Evolutionary conservation across 768 basidiomycete species (phyloP).

Genomic region (Collybia nuda): DNA sequence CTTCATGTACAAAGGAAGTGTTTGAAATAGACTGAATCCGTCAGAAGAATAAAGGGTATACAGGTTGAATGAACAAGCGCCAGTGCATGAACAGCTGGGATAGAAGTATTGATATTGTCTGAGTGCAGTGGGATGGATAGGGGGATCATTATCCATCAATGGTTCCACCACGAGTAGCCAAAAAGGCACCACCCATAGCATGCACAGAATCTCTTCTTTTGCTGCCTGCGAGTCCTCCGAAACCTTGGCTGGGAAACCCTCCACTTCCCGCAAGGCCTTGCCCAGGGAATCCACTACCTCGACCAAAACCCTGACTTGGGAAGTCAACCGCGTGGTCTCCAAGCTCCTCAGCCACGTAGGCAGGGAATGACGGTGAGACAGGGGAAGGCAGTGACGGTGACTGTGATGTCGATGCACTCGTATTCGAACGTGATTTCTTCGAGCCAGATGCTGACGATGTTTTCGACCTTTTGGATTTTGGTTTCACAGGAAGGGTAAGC

Average conservation of each 20-base stretch:
- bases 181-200: background rate
- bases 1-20: too few relatives aligned
- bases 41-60: too few relatives aligned
- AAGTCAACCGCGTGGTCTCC: background rate
- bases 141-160: too few relatives aligned
- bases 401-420: background rate
- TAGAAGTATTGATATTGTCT: too few relatives aligned
- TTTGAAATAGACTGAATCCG: too few relatives aligned
- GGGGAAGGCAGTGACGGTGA: background rate
- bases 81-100: too few relatives aligned
- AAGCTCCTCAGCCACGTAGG: background rate
- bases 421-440: background rate
- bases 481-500: background rate
- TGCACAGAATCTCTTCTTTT: constrained; percentile 2
- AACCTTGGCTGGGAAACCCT: background rate
- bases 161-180: background rate
- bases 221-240: background rate
- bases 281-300: background rate
- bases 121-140: too few relatives aligned
- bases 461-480: background rate
- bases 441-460: background rate
- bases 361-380: background rate
- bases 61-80: too few relatives aligned
- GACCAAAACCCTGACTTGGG: background rate
- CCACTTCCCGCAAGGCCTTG: background rate